Conservation (phyloP, 2,329 filamentous ascomycete species). For the Fusarium sp. region DNA sequence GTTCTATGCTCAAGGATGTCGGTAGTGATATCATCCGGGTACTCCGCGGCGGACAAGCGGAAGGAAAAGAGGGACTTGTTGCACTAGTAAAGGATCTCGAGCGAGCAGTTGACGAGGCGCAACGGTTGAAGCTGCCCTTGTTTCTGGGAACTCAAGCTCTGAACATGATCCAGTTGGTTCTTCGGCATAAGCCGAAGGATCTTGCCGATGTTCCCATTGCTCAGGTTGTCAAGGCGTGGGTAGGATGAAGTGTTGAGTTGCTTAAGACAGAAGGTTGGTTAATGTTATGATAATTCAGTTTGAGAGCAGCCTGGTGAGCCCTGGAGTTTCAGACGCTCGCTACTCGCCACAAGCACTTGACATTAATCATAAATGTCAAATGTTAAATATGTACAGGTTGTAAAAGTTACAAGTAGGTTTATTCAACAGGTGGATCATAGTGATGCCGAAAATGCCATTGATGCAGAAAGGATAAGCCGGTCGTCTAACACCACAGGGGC, state of each 20-base stretch:
- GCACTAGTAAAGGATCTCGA: constrained; percentile 12
- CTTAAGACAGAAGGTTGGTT: too few relatives aligned
- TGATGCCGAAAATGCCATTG: too few relatives aligned
- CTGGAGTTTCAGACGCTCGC: too few relatives aligned
- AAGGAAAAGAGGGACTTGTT: constrained; percentile 1
- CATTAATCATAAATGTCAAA: not conserved
- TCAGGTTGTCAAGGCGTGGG: constrained; percentile 26
- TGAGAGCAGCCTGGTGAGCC: too few relatives aligned
- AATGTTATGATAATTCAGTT: too few relatives aligned
- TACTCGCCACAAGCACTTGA: too few relatives aligned
- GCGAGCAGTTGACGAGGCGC: constrained; percentile 27
- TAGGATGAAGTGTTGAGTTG: not conserved
- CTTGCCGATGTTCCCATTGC: constrained; percentile 19
- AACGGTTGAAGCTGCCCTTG: constrained; percentile 29
- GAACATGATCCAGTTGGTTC: constrained; percentile 26
- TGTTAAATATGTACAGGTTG: not conserved
- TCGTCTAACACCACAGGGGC: too few relatives aligned
- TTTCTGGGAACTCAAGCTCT: constrained; percentile 26
- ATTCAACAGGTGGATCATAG: too few relatives aligned
- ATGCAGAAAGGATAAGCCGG: too few relatives aligned
- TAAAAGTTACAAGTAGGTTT: too few relatives aligned
- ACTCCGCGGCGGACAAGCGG: constrained; percentile 11
- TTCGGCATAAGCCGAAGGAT: constrained; percentile 24
- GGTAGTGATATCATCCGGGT: constrained; percentile 23
- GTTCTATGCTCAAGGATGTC: constrained; percentile 16